Evolutionary conservation across 164 flowering plant genomes (phyloP), one percentile per base, ranked within the genome.

Genomic region (grape (Vitis vinifera)): DNA sequence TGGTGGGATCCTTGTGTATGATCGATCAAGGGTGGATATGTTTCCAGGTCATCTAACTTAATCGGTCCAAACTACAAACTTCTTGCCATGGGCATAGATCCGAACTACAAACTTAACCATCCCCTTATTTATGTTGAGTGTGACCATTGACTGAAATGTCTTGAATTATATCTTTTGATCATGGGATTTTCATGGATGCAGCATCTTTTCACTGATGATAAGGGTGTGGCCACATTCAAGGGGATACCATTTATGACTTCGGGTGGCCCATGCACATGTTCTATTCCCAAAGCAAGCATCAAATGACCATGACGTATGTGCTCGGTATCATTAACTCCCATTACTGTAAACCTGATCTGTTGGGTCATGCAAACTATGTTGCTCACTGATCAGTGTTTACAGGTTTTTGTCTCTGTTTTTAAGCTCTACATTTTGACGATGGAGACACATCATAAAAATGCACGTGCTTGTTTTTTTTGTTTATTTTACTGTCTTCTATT

Each of bases 211-310:
- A 95, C 99, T 2, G 91, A 92, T 77, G 92, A 83, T 60, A 86
- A 87, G 37, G 98, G 98, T 8, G 83, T 91, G 27, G 97, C 99
- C 29, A 92, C 98, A 23, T 93, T 78, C 76, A 91, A 91, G 74
- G 97, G 96, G n/a, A 76, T 88, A 59, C 96, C 97, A 31, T 95
- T 95, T 73, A 93, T 93, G 98, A 95, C 99, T 10, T 89, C 96
- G 30, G 88, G 80, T 62, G 99, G 99, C 58, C 93, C 98, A 17
- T 91, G 96, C 83, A 81, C 85, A 50, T 92, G 96, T 55, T 86
- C 91, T 27, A 81, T 95, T 66, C 78, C 81, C 48, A 89, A 85
- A 48, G 99, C 79, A 69, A 83, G 75, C 79, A 84, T 94, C 83
- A 92, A 91, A 72, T 82, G 69, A 37, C 44, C 44, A 6, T 3